These are phyloP conservation scores for Dioscorea cayenensis DNA, from an alignment of 116 monocot species.

Conservation along the genomic window DNA sequence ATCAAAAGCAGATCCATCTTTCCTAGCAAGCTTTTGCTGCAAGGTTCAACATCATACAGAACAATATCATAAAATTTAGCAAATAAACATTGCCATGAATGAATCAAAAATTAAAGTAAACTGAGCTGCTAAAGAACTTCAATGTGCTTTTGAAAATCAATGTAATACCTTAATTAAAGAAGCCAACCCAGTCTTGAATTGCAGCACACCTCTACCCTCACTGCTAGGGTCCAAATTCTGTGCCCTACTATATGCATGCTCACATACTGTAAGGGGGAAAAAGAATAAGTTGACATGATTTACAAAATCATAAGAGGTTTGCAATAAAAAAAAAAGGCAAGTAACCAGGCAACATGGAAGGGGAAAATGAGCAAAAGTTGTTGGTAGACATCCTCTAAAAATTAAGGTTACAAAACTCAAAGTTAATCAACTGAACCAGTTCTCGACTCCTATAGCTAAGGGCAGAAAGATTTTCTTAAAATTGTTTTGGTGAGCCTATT, in stretches of 20 bases:
- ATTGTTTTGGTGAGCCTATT: too few species aligned
- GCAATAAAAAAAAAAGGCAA: not conserved
- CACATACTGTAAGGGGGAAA: constrained; percentile 55
- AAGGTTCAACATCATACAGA: constrained; percentile 2
- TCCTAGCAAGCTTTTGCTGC: constrained; percentile 85
- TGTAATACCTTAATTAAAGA: constrained; percentile 87
- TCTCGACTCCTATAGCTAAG: too few species aligned
- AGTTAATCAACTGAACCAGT: too few species aligned
- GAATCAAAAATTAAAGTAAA: not conserved
- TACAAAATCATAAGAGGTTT: not conserved
- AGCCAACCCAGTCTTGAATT: constrained; percentile 95
- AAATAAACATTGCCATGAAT: not conserved
- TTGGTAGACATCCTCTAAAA: too few species aligned
- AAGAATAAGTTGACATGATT: not conserved
- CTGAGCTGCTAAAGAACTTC: not conserved
- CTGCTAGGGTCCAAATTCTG: constrained; percentile 90
- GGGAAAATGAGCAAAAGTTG: too few species aligned
- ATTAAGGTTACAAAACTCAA: too few species aligned
- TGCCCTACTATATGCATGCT: constrained; percentile 90
- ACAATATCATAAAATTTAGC: not conserved
- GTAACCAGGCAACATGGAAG: not conserved
- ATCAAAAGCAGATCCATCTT: constrained; percentile 55
- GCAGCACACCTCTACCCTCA: constrained; percentile 89
- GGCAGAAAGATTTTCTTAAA: too few species aligned
- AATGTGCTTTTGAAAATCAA: not conserved